phyloP scores from a whole-genome alignment of 2,329 filamentous ascomycete species.

The Pseudocercospora fuligena region DNA sequence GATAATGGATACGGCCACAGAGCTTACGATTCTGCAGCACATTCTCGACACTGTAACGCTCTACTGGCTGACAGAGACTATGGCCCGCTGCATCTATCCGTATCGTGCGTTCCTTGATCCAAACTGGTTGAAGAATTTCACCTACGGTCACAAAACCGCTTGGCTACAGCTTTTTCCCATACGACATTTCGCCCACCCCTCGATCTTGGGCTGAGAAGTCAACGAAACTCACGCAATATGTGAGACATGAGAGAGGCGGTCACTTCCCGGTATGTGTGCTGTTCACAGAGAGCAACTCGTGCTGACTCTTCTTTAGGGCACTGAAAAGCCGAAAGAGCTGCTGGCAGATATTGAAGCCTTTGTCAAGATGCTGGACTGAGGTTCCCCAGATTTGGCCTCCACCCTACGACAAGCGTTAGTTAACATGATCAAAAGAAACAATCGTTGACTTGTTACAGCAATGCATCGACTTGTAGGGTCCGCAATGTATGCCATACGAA shows the following conservation, averaged over 20 bases:
- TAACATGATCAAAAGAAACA: not conserved
- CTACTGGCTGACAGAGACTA: constrained; percentile 59
- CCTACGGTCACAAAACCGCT: constrained; percentile 43
- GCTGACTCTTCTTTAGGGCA: constrained; percentile 24
- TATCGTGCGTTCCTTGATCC: constrained; percentile 42
- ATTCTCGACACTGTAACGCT: constrained; percentile 55
- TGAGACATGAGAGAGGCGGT: not conserved
- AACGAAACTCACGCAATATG: not conserved
- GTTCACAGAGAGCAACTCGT: not conserved
- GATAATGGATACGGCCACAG: not conserved
- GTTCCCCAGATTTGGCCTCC: too few relatives aligned
- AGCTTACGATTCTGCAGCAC: constrained; percentile 39
- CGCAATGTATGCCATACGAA: not conserved
- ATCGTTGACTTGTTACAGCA: not conserved
- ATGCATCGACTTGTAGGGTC: not conserved
- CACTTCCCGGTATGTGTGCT: not conserved
- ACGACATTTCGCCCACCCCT: constrained; percentile 43
- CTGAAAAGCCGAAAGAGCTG: constrained; percentile 33
- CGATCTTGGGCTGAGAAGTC: constrained; percentile 37
- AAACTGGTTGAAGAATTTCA: not conserved
- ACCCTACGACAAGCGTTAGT: too few relatives aligned
- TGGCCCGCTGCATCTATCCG: constrained; percentile 52
- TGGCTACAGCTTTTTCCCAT: constrained; percentile 47
- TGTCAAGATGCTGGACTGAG: not conserved
- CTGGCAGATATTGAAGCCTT: constrained; percentile 28